Percentiles rank a stretch among this genome's conserved stretches.
Conservation (phyloP, 108 stramenopile species). For the Asterionellopsis glacialis region DNA sequence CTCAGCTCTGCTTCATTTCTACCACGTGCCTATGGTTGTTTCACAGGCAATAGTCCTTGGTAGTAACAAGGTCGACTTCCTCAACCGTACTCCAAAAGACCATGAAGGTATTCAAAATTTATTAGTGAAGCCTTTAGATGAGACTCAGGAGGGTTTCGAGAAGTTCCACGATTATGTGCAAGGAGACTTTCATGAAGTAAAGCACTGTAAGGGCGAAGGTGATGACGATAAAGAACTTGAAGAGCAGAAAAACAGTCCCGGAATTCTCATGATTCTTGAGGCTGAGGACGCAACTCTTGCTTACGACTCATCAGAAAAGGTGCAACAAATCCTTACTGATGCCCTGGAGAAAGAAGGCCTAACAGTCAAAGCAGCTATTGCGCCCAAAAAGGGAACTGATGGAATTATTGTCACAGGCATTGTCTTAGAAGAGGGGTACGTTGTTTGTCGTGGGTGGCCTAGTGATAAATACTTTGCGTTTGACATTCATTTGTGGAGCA, state of each 20-base stretch:
- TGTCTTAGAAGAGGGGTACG: slow-evolving; percentile 61
- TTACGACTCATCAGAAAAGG: slow-evolving; percentile 14
- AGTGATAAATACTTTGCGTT: slow-evolving; percentile 50
- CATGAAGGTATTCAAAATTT: slow-evolving; percentile 13
- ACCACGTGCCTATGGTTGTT: slow-evolving; percentile 62
- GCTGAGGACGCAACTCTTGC: slow-evolving; percentile 35
- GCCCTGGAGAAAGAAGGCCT: slow-evolving; percentile 39
- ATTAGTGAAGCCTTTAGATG: slow-evolving; percentile 20
- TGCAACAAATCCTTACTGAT: slow-evolving; percentile 12
- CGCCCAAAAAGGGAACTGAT: slow-evolving; percentile 63
- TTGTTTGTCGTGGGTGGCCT: slow-evolving; percentile 47
- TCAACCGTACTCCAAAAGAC: slow-evolving; percentile 36
- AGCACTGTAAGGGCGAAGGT: slow-evolving; percentile 36
- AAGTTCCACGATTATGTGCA: slow-evolving; percentile 49
- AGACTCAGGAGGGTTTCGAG: slow-evolving; percentile 47
- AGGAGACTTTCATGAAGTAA: background rate
- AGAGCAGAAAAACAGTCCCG: slow-evolving; percentile 49
- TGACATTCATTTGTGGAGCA: slow-evolving; percentile 57
- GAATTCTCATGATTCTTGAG: slow-evolving; percentile 69
- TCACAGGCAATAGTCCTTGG: slow-evolving; percentile 72
- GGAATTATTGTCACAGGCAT: slow-evolving; percentile 15
- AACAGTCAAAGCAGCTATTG: slow-evolving; percentile 19
- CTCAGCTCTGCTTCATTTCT: slow-evolving; percentile 13
- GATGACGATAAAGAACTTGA: slow-evolving; percentile 28
- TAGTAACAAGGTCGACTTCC: slow-evolving; percentile 67